Conservation (phyloP, 495 filamentous ascomycete species). For the Friedmanniomyces simplex region DNA sequence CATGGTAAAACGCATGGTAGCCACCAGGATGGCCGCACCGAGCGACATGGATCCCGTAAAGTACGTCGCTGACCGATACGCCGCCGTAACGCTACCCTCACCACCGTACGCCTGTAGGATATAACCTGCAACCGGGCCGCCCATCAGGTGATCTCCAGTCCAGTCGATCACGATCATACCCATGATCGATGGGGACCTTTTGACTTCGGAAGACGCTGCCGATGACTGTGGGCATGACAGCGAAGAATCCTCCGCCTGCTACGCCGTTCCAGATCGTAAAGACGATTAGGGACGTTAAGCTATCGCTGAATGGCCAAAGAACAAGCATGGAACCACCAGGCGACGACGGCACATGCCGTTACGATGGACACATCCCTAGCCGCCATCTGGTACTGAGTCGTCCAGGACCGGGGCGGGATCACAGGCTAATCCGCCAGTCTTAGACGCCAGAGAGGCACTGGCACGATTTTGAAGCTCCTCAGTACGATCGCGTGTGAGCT, state of each 20-base stretch:
- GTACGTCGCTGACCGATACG: neutral
- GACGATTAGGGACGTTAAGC: slow-evolving; percentile 39
- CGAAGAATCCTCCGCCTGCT: slow-evolving; percentile 49
- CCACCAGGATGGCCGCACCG: neutral
- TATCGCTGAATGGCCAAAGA: slow-evolving; percentile 46
- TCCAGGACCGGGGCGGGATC: neutral
- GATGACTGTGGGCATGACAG: slow-evolving; percentile 50
- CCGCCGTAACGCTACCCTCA: neutral
- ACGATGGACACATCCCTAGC: neutral
- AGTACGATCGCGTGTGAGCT: no score
- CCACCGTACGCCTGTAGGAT: neutral
- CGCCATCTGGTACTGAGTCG: neutral
- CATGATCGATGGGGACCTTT: neutral
- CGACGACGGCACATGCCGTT: neutral
- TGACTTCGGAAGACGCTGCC: slow-evolving; percentile 42
- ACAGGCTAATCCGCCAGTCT: no score
- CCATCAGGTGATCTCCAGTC: neutral
- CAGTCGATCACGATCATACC: neutral
- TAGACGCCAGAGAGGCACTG: no score
- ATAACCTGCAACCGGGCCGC: neutral
- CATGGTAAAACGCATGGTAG: neutral
- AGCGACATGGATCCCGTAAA: neutral
- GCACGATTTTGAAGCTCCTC: no score
- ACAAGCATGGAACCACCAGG: slow-evolving; percentile 34
- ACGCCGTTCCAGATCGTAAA: slow-evolving; percentile 47